Percentiles rank a stretch among this genome's conserved stretches.
These are phyloP conservation scores for Allium cepa DNA, from an alignment of 106 monocot species.

Conservation along the genomic window DNA sequence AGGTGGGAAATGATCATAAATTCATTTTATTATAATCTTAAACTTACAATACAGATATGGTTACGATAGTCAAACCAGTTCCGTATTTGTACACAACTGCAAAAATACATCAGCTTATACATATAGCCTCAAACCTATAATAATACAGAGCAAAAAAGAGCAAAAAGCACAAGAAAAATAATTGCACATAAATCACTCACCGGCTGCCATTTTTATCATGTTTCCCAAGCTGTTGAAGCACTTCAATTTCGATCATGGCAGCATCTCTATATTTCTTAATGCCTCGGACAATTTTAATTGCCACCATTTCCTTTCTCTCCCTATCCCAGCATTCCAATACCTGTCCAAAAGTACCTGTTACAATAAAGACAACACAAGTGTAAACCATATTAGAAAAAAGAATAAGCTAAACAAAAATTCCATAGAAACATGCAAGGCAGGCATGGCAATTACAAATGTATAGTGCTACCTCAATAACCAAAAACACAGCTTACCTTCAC, in stretches of 20 bases:
- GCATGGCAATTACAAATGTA: not conserved
- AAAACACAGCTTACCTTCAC: slow-evolving; percentile 62
- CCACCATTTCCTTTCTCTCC: slow-evolving; percentile 94
- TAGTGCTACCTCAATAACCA: not conserved
- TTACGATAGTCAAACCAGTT: slow-evolving; percentile 99
- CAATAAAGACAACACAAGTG: not conserved
- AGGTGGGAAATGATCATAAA: slow-evolving; percentile 30
- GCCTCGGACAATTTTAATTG: slow-evolving; percentile 80
- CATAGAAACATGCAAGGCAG: no score
- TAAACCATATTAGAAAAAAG: no score
- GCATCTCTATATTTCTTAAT: slow-evolving; percentile 86
- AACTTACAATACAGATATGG: slow-evolving; percentile 99
- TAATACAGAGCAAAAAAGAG: slow-evolving; percentile 2
- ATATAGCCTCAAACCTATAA: slow-evolving; percentile 22
- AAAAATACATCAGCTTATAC: slow-evolving; percentile 46
- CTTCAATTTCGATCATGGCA: slow-evolving; percentile 90
- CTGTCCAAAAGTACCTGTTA: slow-evolving; percentile 88
- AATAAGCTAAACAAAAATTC: no score
- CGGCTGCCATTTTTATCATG: slow-evolving; percentile 38
- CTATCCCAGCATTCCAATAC: slow-evolving; percentile 97
- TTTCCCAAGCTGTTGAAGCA: slow-evolving; percentile 70
- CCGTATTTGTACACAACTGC: slow-evolving; percentile 99
- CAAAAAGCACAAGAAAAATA: not conserved
- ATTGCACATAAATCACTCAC: slow-evolving; percentile 24
- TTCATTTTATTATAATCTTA: slow-evolving; percentile 11